Evolutionary conservation across 768 basidiomycete species (phyloP), one percentile per base, ranked within the genome.

Genomic region (Crepidotus variabilis): DNA sequence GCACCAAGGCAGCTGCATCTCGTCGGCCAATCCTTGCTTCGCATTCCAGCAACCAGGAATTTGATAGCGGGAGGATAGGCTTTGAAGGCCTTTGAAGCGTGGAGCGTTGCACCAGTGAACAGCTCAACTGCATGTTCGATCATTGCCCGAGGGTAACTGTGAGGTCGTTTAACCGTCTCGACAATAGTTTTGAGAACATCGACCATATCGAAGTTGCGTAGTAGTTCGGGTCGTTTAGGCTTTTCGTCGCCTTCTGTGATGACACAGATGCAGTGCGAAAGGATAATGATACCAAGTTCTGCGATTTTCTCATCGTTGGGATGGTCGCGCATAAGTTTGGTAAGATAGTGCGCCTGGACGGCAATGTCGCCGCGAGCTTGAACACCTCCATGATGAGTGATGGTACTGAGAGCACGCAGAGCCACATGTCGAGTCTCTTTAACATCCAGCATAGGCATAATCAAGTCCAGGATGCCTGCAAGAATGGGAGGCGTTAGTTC

Each of bases 341-440:
- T 60, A 9, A 87, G 68, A 13, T 62, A 63, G 9, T 72, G 65
- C 6, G 78, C 70, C 33, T 76, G 68, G 50, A 72, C 75, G 0
- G 84, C 82, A 52, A 88, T 80, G 54, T 79, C 79, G 47, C 70
- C 64, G 35, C 81, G 80, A 23, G 80, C 75, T 16, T 75, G 69
- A 2, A 63, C 57, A 6, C 84, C 84, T 2, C 84, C 84, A 48
- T 86, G 84, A 57, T 84, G 85, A 0, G 86, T 87, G 10, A 87
- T 75, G 21, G 79, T 83, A 0, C 76, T 76, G 20, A 88, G 68
- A 0, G 83, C 77, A 24, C 79, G 78, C 9, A 88, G 71, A 7
- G 82, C 83, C 50, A 85, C 66, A 59, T 78, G 75, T 1, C 82
- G 77, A 2, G 78, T 82, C 2, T 66, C 70, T 5, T 78, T 75